Evolutionary conservation across 768 basidiomycete species (phyloP), one percentile per base, ranked within the genome.

Genomic region (Boletus reticuloceps): DNA sequence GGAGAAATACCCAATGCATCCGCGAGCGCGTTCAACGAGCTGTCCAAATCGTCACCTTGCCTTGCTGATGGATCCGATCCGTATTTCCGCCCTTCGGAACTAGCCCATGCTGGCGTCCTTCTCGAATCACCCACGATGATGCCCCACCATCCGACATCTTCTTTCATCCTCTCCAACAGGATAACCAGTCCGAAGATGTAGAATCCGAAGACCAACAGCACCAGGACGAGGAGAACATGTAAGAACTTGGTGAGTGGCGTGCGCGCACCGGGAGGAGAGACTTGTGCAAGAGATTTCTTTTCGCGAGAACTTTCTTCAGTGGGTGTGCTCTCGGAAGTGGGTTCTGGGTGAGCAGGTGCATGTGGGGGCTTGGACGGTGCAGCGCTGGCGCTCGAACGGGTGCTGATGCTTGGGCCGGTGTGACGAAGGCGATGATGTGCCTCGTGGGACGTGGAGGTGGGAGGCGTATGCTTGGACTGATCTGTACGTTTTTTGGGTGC

Each of bases 121-220:
- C 40, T 52, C 2, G 46, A 12, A 27, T 54, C 61, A 19, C 49
- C 63, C 29, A 36, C 17, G 9, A 55, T 34, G 40, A 57, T 19
- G 5, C 56, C 51, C 83, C 84, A 85, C 86, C 85, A 84, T 9
- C 83, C 82, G 0, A 81, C 81, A 12, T 79, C 80, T 12, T 82
- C 77, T 0, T 73, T 68, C 36, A 69, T 11, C 62, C 79, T 80
- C 73, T 76, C 79, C 57, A 82, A 73, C 16, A 79, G 40, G 5
- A 75, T 46, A 8, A 77, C 44, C 29, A 77, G 52, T 12, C 79
- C 75, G 57, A 80, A 86, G 5, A 76, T 62, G 65, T 85, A 85
- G 67, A 79, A 84, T 6, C 70, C 75, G 19, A 74, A 64, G 20
- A 84, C 60, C 14, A 83, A 61, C 3, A 76, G 60, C 14, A 74